These are phyloP conservation scores for Saccharomycopsis selenospora DNA, from an alignment of 805 yeast species.

Conservation along the genomic window DNA sequence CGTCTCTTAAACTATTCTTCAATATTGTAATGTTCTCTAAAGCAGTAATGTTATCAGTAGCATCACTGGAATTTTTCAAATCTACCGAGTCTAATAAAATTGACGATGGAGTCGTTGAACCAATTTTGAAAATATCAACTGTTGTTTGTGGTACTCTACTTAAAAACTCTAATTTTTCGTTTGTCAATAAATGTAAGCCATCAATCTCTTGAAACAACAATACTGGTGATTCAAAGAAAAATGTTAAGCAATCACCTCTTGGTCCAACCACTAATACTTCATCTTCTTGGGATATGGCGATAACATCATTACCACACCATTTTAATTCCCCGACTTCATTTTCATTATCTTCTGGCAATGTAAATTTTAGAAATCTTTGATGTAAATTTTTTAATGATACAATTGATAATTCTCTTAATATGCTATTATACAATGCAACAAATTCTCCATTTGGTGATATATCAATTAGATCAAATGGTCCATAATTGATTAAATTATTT, in stretches of 20 bases:
- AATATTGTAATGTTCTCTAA: conserved; percentile 19
- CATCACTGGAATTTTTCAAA: conserved; percentile 21
- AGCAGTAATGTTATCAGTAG: conserved; percentile 20
- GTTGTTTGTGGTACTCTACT: conserved; percentile 53
- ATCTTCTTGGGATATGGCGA: conserved; percentile 45
- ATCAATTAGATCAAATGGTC: conserved; percentile 38
- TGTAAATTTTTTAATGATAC: conserved; percentile 27
- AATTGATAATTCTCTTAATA: conserved; percentile 40
- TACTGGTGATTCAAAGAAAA: conserved; percentile 39
- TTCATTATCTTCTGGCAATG: conserved; percentile 31
- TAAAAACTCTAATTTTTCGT: conserved; percentile 50
- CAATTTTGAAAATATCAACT: conserved; percentile 64
- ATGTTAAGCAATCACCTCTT: conserved; percentile 41
- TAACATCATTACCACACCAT: conserved; percentile 86
- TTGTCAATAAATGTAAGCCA: conserved; percentile 64
- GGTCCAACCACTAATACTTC: conserved; percentile 70
- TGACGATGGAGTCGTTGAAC: conserved; percentile 78
- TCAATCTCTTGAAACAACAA: conserved; percentile 49
- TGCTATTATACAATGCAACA: conserved; percentile 41
- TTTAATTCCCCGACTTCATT: conserved; percentile 35
- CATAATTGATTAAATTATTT: conserved; percentile 28
- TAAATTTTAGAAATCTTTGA: not conserved
- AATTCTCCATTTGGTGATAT: conserved; percentile 51
- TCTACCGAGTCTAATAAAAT: conserved; percentile 74
- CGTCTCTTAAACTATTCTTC: conserved; percentile 41